Conservation (phyloP, 225 moss, liverwort and hornwort species). For the Lunularia cruciata region DNA sequence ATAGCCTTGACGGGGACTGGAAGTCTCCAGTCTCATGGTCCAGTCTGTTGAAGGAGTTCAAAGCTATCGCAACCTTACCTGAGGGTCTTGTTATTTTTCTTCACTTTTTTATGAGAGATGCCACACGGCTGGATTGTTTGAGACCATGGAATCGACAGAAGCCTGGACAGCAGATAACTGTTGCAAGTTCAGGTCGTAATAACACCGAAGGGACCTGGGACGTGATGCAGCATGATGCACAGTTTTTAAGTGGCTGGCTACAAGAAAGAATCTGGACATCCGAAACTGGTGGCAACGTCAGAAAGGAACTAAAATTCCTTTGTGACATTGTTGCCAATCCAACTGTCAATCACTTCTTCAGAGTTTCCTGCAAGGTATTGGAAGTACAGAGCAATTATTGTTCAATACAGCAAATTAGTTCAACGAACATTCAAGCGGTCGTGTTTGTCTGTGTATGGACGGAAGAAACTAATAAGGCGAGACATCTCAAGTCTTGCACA, state of each 20-base stretch:
- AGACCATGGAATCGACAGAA: constrained; percentile 23
- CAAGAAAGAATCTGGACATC: not conserved
- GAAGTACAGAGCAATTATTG: too few species aligned
- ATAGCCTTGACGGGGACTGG: constrained; percentile 14
- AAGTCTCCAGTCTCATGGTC: constrained; percentile 60
- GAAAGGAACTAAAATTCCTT: constrained; percentile 5
- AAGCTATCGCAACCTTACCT: constrained; percentile 32
- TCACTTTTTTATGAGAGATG: constrained; percentile 58
- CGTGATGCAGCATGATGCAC: constrained; percentile 18
- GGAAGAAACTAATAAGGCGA: too few species aligned
- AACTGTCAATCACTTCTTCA: constrained; percentile 9
- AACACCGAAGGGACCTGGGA: constrained; percentile 12
- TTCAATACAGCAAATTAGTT: too few species aligned
- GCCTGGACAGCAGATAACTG: not conserved
- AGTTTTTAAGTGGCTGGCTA: constrained; percentile 18
- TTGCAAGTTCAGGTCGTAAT: not conserved
- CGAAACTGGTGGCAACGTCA: not conserved
- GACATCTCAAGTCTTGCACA: too few species aligned
- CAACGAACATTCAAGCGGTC: not conserved
- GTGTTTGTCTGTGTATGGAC: constrained; percentile 16
- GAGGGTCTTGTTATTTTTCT: constrained; percentile 20
- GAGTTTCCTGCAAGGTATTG: constrained; percentile 36
- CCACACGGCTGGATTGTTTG: constrained; percentile 47
- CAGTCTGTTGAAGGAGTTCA: constrained; percentile 53
- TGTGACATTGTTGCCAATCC: not conserved